These are phyloP conservation scores for Talaromyces sp. DNA, from an alignment of 2,329 filamentous ascomycete genomes.

Conservation along the genomic window DNA sequence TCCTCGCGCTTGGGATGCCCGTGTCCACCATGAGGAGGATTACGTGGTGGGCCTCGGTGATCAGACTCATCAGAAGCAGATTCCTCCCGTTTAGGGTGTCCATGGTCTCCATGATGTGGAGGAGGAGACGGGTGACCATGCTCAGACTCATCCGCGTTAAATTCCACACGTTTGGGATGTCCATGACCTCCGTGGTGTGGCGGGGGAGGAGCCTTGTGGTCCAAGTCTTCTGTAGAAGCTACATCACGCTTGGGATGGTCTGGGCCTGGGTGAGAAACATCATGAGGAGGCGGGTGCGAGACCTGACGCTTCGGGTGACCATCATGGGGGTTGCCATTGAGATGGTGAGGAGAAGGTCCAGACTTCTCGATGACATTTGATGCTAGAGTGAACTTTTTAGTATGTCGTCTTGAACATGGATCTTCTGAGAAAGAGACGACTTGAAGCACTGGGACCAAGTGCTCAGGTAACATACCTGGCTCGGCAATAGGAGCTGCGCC, in stretches of 20 bases:
- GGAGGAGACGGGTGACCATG: background rate
- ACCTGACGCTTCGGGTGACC: background rate
- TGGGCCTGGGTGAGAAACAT: background rate
- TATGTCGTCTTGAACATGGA: background rate
- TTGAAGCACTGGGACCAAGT: background rate
- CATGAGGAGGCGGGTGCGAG: background rate
- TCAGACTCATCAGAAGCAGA: background rate
- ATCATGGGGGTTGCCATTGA: background rate
- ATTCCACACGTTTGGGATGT: no score
- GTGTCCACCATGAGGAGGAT: background rate
- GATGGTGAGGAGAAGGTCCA: background rate
- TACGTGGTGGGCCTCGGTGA: background rate
- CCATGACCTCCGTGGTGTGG: background rate
- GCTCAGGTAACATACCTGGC: background rate
- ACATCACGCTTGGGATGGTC: background rate
- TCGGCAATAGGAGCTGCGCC: background rate
- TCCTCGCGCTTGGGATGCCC: background rate
- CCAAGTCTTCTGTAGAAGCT: background rate
- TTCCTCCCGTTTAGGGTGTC: background rate
- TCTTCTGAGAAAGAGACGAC: background rate
- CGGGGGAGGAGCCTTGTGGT: background rate
- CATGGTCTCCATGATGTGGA: background rate
- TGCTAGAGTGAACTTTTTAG: background rate
- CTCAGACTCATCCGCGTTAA: background rate
- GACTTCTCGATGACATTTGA: background rate